Percentiles rank a stretch among this genome's conserved stretches.
Evolutionary conservation across 768 basidiomycete genomes (phyloP).

Genomic region (Mycena sanguinolenta): DNA sequence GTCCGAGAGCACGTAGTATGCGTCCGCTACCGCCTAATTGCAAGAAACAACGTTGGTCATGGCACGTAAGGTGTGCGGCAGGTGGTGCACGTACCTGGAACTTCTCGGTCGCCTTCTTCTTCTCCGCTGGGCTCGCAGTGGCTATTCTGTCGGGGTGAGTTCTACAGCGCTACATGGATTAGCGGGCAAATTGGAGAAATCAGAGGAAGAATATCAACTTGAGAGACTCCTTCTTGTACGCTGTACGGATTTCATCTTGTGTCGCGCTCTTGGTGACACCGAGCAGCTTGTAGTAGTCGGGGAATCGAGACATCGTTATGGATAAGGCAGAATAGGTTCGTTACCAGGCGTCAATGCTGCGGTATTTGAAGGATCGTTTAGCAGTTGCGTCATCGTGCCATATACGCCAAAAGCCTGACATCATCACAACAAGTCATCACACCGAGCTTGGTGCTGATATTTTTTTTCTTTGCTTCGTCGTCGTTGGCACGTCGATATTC

Average conservation of each 20-base stretch:
- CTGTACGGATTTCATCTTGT: slow-evolving; percentile 78
- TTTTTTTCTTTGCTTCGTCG: no score
- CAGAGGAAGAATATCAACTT: slow-evolving; percentile 56
- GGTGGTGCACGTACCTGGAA: slow-evolving; percentile 74
- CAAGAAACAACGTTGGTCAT: neutral
- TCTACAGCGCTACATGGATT: slow-evolving; percentile 53
- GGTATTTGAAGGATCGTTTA: neutral
- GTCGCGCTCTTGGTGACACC: slow-evolving; percentile 68
- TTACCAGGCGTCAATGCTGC: neutral
- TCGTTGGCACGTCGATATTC: no score
- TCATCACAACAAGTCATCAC: neutral
- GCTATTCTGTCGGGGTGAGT: slow-evolving; percentile 91
- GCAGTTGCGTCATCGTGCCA: slow-evolving; percentile 23
- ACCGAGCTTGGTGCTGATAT: no score
- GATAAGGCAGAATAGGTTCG: slow-evolving; percentile 1
- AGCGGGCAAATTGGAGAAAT: slow-evolving; percentile 20
- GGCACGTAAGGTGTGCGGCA: neutral
- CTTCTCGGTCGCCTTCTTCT: slow-evolving; percentile 80
- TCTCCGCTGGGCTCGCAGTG: slow-evolving; percentile 79
- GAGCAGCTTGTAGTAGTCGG: slow-evolving; percentile 84
- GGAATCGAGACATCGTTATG: slow-evolving; percentile 81
- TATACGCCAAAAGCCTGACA: neutral
- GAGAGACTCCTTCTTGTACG: slow-evolving; percentile 85
- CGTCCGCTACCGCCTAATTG: slow-evolving; percentile 86
- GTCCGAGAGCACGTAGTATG: slow-evolving; percentile 94